Evolutionary conservation across 2,329 filamentous ascomycete genomes (phyloP), one percentile per base, ranked within the genome.

Genomic region (Colletotrichum sp.): DNA sequence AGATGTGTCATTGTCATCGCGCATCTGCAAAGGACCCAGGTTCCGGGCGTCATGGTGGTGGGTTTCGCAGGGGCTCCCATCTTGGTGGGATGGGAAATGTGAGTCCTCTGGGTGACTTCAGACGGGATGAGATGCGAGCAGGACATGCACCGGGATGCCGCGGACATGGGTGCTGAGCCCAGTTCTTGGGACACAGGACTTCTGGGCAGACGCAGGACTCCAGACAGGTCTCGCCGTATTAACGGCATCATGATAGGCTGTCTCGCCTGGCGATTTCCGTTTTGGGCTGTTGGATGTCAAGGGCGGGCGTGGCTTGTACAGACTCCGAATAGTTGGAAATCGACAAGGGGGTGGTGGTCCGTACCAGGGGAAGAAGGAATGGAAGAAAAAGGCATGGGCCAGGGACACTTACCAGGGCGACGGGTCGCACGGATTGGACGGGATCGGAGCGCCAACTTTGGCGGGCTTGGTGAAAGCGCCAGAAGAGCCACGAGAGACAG

Each of bases 351-450:
- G 18, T 30, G 30, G 59, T 30, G 18, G n/a, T 34, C 28, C 59
- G 59, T 39, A 28, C 66, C 21, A 68, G 49, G 30, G 39, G 26
- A 67, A 30, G 10, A 18, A n/a, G 26, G n/a, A 24, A 15, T 15
- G 44, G 12, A 32, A 30, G 26, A 26, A 36, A 28, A 59, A 69
- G 68, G 60, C 72, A 60, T 34, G 60, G 71, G 44, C 28, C 28
- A 63, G 59, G 59, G 34, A 63, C 59, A 34, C 59, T 63, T 63
- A 72, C 73, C 73, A 76, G 63, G 70, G 21, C 32, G 69, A 67
- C 69, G 73, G 73, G 73, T 68, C 26, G 30, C 73, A 76, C 57
- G 69, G 55, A 63, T 63, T 72, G 69, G 73, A 55, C n/a, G 32
- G 62, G 55, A 63, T 63, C 68, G 69, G 73, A 55, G 36, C 62